Evolutionary conservation across 1,284 basidiomycete genomes (phyloP).

Genomic region (Pascua sp.): DNA sequence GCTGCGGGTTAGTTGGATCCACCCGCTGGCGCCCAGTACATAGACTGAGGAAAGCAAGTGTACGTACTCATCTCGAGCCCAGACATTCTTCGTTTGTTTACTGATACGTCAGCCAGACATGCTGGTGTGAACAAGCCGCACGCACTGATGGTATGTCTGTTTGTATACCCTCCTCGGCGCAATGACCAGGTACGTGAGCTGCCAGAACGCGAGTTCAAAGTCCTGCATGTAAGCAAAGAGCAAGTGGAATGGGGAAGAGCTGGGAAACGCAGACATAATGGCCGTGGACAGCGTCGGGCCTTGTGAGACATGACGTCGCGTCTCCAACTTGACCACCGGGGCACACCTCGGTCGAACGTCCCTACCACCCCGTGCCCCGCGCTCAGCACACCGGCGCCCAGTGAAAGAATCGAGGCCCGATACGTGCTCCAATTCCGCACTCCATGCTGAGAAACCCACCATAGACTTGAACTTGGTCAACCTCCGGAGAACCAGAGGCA

Average conservation of each 20-base stretch:
- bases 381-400: no score
- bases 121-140: not conserved
- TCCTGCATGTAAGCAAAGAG: conserved; percentile 57
- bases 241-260: no score
- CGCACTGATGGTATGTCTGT: conserved; percentile 47
- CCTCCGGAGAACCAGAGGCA: conserved; percentile 73
- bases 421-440: not conserved
- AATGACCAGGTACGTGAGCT: conserved; percentile 84
- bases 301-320: not conserved
- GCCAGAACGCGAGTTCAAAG: conserved; percentile 91
- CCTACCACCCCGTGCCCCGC: not conserved
- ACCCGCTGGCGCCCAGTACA: not conserved
- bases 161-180: conserved; percentile 80
- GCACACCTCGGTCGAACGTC: not conserved
- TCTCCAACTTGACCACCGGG: not conserved
- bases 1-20: conserved; percentile 20
- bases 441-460: conserved; percentile 54
- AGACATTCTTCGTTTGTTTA: conserved; percentile 94
- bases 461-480: conserved; percentile 78
- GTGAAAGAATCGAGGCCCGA: not conserved
- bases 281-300: no score
- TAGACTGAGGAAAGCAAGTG: no score
- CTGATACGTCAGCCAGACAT: conserved; percentile 5
- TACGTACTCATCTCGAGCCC: conserved; percentile 78
- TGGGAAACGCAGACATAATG: no score